Percentiles rank a stretch among this genome's conserved stretches.
Conservation (phyloP, 2,329 filamentous ascomycete genomes). For the Stagonosporopsis chrysanthemi region DNA sequence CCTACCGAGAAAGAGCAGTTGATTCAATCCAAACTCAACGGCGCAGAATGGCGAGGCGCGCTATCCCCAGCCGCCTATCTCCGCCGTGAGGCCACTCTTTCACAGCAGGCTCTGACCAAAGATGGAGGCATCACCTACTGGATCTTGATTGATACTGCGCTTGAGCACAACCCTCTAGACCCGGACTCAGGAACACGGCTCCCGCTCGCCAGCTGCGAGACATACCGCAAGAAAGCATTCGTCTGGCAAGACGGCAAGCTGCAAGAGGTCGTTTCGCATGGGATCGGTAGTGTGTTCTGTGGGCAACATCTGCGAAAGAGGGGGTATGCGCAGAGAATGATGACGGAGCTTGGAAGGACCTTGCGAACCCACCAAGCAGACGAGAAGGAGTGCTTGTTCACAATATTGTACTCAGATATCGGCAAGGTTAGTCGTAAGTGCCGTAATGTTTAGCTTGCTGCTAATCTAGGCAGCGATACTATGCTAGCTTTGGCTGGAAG, state of each 20-base stretch:
- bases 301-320: conserved; percentile 70
- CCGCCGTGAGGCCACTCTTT: conserved; percentile 62
- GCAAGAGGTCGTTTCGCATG: conserved; percentile 71
- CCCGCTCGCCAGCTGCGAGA: conserved; percentile 67
- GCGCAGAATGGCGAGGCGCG: conserved; percentile 64
- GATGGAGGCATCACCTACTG: conserved; percentile 66
- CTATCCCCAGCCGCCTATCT: conserved; percentile 64
- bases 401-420: conserved; percentile 85
- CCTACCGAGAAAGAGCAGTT: conserved; percentile 63
- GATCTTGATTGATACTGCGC: conserved; percentile 62
- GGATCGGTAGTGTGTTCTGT: conserved; percentile 82
- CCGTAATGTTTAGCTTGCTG: conserved; percentile 59
- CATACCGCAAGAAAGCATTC: conserved; percentile 58
- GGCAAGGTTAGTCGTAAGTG: conserved; percentile 57
- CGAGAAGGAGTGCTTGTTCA: conserved; percentile 64
- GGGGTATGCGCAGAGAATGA: conserved; percentile 83
- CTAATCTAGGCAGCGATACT: conserved; percentile 82
- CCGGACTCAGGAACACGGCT: conserved; percentile 50
- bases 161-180: conserved; percentile 43
- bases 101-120: conserved; percentile 59
- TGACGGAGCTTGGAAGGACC: conserved; percentile 68
- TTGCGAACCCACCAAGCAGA: conserved; percentile 62
- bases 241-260: conserved; percentile 56
- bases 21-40: conserved; percentile 62
- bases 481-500: conserved; percentile 78